Conservation (phyloP, 305 asterid genomes). For the Withania somnifera region DNA sequence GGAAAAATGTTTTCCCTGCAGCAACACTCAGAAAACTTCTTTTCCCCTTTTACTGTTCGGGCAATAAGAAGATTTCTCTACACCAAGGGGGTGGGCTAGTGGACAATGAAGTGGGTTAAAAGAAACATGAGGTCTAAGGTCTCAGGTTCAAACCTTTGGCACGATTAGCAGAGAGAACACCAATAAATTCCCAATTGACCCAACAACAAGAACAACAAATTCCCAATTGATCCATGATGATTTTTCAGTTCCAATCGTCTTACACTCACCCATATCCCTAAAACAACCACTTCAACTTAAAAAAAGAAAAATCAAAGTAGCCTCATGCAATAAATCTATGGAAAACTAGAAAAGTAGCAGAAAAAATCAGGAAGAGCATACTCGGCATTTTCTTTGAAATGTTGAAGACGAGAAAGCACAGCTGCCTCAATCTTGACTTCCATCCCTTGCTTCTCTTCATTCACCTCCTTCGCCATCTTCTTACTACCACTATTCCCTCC, state of each 20-base stretch:
- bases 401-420: slow-evolving; percentile 39
- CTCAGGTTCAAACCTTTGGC: too few species aligned
- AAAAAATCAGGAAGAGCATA: slow-evolving; percentile 3
- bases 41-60: background rate
- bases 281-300: background rate
- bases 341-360: background rate
- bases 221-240: background rate
- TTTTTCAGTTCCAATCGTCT: background rate
- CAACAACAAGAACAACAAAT: background rate
- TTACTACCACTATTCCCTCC: background rate
- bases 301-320: background rate
- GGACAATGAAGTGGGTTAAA: too few species aligned
- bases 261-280: background rate
- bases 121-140: too few species aligned
- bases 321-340: background rate
- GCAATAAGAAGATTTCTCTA: background rate
- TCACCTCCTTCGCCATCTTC: slow-evolving; percentile 30
- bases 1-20: background rate
- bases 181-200: background rate
- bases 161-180: background rate
- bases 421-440: slow-evolving; percentile 40
- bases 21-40: background rate
- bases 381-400: slow-evolving; percentile 56
- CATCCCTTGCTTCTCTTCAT: slow-evolving; percentile 18
- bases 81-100: too few species aligned